These are phyloP conservation scores for Hygrophoropsis aurantiaca DNA, from an alignment of 768 basidiomycete species.

Conservation along the genomic window DNA sequence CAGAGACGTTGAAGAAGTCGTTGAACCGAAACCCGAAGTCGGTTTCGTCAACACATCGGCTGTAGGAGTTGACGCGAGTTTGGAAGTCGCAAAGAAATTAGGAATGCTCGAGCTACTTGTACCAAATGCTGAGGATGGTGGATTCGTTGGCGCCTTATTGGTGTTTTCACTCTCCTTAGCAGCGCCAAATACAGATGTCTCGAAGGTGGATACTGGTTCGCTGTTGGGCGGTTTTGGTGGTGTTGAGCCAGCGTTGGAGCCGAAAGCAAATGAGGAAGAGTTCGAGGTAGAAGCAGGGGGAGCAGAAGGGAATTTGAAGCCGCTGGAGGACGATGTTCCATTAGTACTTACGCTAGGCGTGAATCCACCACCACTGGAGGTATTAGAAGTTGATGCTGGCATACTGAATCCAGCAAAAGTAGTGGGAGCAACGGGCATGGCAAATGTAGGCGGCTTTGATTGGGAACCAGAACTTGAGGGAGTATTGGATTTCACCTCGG, in stretches of 20 bases:
- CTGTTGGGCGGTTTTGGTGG: conserved; percentile 13
- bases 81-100: conserved; percentile 22
- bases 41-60: conserved; percentile 22
- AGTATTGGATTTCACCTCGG: conserved; percentile 9
- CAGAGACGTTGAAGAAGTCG: conserved; percentile 10
- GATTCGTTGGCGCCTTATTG: conserved; percentile 1
- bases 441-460: conserved; percentile 13
- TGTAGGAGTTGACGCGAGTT: conserved; percentile 12
- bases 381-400: conserved; percentile 13
- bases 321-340: conserved; percentile 10
- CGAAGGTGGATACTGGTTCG: conserved; percentile 17
- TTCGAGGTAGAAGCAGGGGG: conserved; percentile 8
- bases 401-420: conserved; percentile 35
- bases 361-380: conserved; percentile 19
- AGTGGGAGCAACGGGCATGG: conserved; percentile 39
- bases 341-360: conserved; percentile 8
- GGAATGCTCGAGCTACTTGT: conserved; percentile 12
- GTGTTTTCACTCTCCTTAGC: conserved; percentile 4
- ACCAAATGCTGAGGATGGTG: conserved; percentile 14
- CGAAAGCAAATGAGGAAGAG: conserved; percentile 8
- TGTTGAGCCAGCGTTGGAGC: conserved; percentile 8
- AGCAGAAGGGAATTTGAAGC: conserved; percentile 26
- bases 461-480: conserved; percentile 11
- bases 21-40: conserved; percentile 19
- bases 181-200: conserved; percentile 15